Conservation (phyloP, 306 rosid genomes). For the Oxytropis ochrocephala region DNA sequence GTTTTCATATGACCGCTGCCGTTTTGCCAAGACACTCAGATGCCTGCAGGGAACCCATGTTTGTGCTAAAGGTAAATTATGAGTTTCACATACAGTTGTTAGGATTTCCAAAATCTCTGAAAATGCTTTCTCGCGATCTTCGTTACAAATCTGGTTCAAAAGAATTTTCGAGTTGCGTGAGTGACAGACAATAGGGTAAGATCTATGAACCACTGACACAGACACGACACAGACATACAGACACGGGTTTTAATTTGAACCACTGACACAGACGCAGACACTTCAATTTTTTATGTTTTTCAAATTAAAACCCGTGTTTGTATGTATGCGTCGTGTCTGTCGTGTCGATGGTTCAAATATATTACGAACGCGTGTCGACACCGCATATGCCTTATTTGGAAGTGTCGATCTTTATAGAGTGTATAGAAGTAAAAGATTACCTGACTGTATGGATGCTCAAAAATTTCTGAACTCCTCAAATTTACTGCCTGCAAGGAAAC, state of each 20-base stretch:
- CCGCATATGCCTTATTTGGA: no score
- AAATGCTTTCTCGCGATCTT: conserved; percentile 71
- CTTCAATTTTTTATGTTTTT: no score
- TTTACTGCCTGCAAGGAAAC: conserved; percentile 72
- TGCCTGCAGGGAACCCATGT: conserved; percentile 97
- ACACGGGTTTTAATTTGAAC: no score
- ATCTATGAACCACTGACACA: neutral
- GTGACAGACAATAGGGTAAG: conserved; percentile 53
- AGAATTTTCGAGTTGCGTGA: conserved; percentile 59
- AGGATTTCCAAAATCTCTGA: conserved; percentile 79
- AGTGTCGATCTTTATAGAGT: no score
- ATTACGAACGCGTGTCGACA: no score
- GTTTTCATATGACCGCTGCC: conserved; percentile 79
- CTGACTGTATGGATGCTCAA: conserved; percentile 60
- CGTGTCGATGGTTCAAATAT: no score
- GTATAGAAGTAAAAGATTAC: conserved; percentile 35
- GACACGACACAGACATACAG: no score
- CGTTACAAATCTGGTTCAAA: conserved; percentile 79
- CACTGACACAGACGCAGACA: no score
- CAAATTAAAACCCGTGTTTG: no score
- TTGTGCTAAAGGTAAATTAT: conserved; percentile 83
- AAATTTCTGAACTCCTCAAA: conserved; percentile 68
- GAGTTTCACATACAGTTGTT: conserved; percentile 75
- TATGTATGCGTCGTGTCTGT: no score
- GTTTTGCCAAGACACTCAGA: conserved; percentile 64